Percentiles rank a stretch among this genome's conserved stretches.
These are phyloP conservation scores for Pseudogymnoascus sp. DNA, from an alignment of 2,329 filamentous ascomycete species.

Conservation along the genomic window DNA sequence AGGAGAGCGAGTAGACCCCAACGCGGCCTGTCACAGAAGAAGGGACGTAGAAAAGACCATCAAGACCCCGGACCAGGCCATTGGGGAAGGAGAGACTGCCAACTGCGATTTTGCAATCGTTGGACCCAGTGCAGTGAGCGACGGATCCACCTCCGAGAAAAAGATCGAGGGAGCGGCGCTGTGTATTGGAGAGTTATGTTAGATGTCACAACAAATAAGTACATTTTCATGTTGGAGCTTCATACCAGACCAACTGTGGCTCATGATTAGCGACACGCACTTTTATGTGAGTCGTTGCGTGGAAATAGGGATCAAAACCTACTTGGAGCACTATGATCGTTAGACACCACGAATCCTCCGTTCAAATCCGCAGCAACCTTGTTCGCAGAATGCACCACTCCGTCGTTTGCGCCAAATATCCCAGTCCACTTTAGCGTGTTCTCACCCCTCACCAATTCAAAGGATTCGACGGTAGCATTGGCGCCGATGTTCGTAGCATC, in stretches of 20 bases:
- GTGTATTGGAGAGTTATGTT: background rate
- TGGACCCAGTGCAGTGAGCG: constrained; percentile 23
- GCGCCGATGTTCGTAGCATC: constrained; percentile 27
- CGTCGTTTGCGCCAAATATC: constrained; percentile 23
- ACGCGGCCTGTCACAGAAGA: constrained; percentile 22
- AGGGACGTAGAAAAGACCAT: constrained; percentile 32
- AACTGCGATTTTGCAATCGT: constrained; percentile 24
- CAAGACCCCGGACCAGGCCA: constrained; percentile 26
- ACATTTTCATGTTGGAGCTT: background rate
- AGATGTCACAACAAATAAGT: background rate
- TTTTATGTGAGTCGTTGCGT: background rate
- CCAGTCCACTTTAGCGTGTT: constrained; percentile 27
- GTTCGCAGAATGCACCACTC: constrained; percentile 31
- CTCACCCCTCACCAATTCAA: constrained; percentile 24
- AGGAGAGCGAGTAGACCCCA: constrained; percentile 20
- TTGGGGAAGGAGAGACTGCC: constrained; percentile 27
- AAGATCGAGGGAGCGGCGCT: constrained; percentile 24
- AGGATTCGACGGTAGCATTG: constrained; percentile 33
- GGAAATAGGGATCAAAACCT: background rate
- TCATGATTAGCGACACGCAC: background rate
- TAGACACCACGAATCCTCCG: constrained; percentile 32
- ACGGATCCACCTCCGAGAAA: constrained; percentile 27
- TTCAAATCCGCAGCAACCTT: constrained; percentile 28
- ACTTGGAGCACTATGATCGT: constrained; percentile 30
- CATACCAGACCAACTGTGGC: background rate